Conservation (phyloP, 495 filamentous ascomycete species). For the Penicillium coffeae region DNA sequence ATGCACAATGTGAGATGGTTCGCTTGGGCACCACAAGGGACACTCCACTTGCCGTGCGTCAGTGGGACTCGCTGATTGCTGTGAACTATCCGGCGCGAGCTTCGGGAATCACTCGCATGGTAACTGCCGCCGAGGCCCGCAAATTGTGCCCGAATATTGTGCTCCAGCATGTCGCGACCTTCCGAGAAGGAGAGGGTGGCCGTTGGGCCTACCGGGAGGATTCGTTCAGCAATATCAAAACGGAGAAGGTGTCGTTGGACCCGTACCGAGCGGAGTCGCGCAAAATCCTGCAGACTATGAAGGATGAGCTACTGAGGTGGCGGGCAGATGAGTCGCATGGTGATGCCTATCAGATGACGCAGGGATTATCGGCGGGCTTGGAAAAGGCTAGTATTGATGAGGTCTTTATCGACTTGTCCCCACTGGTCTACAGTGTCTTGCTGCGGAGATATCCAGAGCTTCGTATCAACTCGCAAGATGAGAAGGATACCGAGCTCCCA, state of each 20-base stretch:
- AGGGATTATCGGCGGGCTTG: constrained; percentile 49
- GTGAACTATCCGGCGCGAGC: constrained; percentile 89
- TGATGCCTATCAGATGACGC: constrained; percentile 46
- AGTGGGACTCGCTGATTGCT: constrained; percentile 79
- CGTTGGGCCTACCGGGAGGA: constrained; percentile 90
- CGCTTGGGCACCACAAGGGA: constrained; percentile 70
- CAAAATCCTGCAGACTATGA: constrained; percentile 77
- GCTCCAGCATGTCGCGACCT: constrained; percentile 91
- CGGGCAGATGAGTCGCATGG: constrained; percentile 12
- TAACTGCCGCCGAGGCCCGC: constrained; percentile 75
- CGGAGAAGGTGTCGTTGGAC: constrained; percentile 90
- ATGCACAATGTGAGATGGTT: constrained; percentile 94
- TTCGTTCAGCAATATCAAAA: constrained; percentile 66
- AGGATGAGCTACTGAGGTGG: constrained; percentile 56
- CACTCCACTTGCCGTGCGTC: constrained; percentile 83
- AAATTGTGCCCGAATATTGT: constrained; percentile 83
- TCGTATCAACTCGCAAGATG: constrained; percentile 54
- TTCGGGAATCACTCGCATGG: constrained; percentile 71
- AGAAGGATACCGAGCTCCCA: constrained; percentile 71
- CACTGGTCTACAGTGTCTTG: constrained; percentile 71
- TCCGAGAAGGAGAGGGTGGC: constrained; percentile 78
- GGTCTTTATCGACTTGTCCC: constrained; percentile 87
- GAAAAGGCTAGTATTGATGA: constrained; percentile 93
- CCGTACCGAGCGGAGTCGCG: constrained; percentile 84
- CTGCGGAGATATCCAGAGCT: constrained; percentile 78